Conservation (phyloP, 495 filamentous ascomycete species). For the Halenospora varia region DNA sequence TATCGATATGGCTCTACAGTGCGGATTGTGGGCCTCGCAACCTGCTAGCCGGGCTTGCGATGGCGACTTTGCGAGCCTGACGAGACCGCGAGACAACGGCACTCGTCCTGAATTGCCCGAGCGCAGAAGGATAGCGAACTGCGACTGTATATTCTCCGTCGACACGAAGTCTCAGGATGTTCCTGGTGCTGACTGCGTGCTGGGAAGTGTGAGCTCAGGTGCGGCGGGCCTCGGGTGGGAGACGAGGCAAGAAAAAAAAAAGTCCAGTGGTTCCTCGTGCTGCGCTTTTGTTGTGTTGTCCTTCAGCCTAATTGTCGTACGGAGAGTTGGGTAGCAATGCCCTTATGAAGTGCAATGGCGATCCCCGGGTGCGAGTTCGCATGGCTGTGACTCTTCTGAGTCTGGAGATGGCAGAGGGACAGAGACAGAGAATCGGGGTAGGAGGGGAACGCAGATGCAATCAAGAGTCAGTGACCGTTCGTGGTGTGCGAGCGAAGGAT, state of each 20-base stretch:
- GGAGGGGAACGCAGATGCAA: neutral
- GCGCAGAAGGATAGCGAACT: no score
- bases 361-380: slow-evolving; percentile 10
- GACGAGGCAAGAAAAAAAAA: neutral
- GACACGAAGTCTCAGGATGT: no score
- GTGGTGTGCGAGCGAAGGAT: neutral
- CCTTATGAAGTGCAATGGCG: slow-evolving; percentile 21
- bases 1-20: no score
- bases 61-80: neutral
- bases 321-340: slow-evolving; percentile 24
- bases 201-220: neutral
- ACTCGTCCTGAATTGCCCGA: no score
- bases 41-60: neutral
- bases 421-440: neutral
- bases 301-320: slow-evolving; percentile 26
- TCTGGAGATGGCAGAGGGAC: slow-evolving; percentile 1
- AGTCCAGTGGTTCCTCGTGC: neutral
- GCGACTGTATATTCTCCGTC: no score
- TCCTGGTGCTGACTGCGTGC: neutral
- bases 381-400: slow-evolving; percentile 20
- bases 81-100: neutral
- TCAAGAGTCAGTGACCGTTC: no score
- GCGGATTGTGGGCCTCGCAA: neutral
- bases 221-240: neutral
- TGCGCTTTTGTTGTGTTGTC: slow-evolving; percentile 22